These are phyloP conservation scores for Terfezia boudieri DNA, from an alignment of 495 filamentous ascomycete species.

Conservation along the genomic window DNA sequence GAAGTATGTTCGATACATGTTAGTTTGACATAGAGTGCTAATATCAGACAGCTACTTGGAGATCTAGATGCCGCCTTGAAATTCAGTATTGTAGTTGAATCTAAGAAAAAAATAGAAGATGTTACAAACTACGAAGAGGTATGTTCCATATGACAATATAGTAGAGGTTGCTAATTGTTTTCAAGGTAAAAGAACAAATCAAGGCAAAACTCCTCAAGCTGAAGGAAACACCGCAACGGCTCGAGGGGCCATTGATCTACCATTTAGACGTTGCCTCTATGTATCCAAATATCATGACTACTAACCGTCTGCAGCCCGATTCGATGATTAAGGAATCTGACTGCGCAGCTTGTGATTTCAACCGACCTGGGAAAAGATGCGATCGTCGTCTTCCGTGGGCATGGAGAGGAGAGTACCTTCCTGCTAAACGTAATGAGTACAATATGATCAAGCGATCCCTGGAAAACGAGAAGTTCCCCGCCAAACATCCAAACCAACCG, in stretches of 20 bases:
- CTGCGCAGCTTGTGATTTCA: conserved; percentile 96
- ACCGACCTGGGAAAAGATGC: conserved; percentile 89
- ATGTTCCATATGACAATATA: neutral
- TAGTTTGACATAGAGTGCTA: neutral
- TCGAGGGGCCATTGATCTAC: conserved; percentile 79
- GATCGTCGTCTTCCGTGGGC: conserved; percentile 90
- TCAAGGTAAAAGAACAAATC: conserved; percentile 56
- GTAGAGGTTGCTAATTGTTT: neutral
- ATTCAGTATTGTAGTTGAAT: conserved; percentile 84
- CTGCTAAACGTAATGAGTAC: conserved; percentile 90
- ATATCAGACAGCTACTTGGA: conserved; percentile 28
- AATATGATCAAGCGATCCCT: conserved; percentile 92
- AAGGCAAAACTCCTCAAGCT: conserved; percentile 44
- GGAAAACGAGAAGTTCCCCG: conserved; percentile 82
- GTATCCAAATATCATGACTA: conserved; percentile 99
- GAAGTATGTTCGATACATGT: conserved; percentile 23
- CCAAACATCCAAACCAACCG: conserved; percentile 42
- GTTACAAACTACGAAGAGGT: conserved; percentile 73
- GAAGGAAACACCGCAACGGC: conserved; percentile 56
- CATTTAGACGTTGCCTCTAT: conserved; percentile 97
- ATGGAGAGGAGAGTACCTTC: conserved; percentile 94
- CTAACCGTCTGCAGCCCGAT: conserved; percentile 89
- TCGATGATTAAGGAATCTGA: conserved; percentile 94
- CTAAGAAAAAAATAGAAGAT: conserved; percentile 82
- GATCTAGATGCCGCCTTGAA: conserved; percentile 80